Conservation (phyloP, 2,329 filamentous ascomycete genomes). For the Zelopaecilomyces penicillatus region DNA sequence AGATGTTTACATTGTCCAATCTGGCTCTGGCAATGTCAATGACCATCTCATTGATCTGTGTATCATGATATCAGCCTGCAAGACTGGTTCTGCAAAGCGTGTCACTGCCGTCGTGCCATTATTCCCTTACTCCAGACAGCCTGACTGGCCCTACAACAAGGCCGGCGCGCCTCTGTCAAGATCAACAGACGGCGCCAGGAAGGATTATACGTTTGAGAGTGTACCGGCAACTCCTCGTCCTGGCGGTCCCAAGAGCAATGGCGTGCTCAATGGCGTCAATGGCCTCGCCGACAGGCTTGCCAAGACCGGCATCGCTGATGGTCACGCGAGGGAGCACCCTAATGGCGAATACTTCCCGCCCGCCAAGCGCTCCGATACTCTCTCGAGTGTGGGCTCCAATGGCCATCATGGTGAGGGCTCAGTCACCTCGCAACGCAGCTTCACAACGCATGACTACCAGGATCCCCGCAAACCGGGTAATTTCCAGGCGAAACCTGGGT, state of each 20-base stretch:
- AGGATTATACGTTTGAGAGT: slow-evolving; percentile 83
- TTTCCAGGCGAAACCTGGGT: slow-evolving; percentile 77
- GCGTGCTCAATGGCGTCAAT: slow-evolving; percentile 60
- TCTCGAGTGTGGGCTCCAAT: slow-evolving; percentile 25
- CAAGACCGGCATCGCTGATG: slow-evolving; percentile 52
- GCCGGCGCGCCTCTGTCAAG: slow-evolving; percentile 78
- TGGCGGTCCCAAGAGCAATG: slow-evolving; percentile 56
- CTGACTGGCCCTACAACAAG: slow-evolving; percentile 96
- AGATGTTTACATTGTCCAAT: slow-evolving; percentile 98
- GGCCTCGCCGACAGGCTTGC: slow-evolving; percentile 63
- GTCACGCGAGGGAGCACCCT: slow-evolving; percentile 18
- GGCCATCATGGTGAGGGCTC: slow-evolving; percentile 31
- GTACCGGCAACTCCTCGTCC: slow-evolving; percentile 78
- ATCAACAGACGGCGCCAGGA: slow-evolving; percentile 43
- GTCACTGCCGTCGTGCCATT: slow-evolving; percentile 91
- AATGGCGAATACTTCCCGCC: slow-evolving; percentile 26
- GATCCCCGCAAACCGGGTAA: slow-evolving; percentile 47
- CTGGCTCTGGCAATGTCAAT: slow-evolving; percentile 85
- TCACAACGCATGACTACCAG: slow-evolving; percentile 58
- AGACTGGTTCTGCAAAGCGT: slow-evolving; percentile 81
- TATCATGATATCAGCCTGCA: slow-evolving; percentile 98
- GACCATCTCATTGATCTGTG: slow-evolving; percentile 94
- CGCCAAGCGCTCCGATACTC: slow-evolving; percentile 27
- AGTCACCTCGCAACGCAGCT: slow-evolving; percentile 37
- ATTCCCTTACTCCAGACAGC: slow-evolving; percentile 94